These are phyloP conservation scores for Leccinum subtestaceum DNA, from an alignment of 768 basidiomycete genomes.

Conservation along the genomic window DNA sequence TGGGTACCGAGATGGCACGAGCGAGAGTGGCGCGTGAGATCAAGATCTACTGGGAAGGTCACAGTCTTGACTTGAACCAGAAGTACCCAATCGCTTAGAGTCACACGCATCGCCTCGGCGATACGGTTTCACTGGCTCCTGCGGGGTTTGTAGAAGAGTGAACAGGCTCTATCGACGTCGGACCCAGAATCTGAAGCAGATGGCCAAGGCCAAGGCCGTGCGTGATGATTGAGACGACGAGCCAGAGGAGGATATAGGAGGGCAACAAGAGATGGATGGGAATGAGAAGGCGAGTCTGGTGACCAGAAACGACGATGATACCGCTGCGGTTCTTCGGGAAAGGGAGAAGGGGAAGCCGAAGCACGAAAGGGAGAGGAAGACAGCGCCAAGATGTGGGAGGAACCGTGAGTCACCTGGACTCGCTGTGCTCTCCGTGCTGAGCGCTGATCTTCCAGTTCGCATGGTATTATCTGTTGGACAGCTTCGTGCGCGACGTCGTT, in stretches of 20 bases:
- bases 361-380: slow-evolving; percentile 10
- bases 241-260: background rate
- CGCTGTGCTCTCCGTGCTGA: background rate
- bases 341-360: background rate
- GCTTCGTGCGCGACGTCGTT: background rate
- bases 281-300: background rate
- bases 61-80: background rate
- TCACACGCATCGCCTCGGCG: background rate
- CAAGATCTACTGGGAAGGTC: slow-evolving; percentile 12
- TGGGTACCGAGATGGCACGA: slow-evolving; percentile 10
- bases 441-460: slow-evolving; percentile 12
- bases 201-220: slow-evolving; percentile 12
- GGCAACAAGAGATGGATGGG: too few relatives aligned
- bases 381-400: slow-evolving; percentile 48
- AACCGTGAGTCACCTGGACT: slow-evolving; percentile 50
- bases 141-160: background rate
- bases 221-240: slow-evolving; percentile 58
- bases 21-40: slow-evolving; percentile 16
- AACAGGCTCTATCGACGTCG: background rate
- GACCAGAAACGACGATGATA: background rate
- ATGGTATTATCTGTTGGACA: background rate
- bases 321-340: background rate
- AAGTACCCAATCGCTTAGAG: background rate
- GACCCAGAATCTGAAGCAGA: background rate
- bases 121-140: background rate